Evolutionary conservation across 495 filamentous ascomycete genomes (phyloP), one percentile per base, ranked within the genome.

Genomic region (Parachaetomium inaequale): DNA sequence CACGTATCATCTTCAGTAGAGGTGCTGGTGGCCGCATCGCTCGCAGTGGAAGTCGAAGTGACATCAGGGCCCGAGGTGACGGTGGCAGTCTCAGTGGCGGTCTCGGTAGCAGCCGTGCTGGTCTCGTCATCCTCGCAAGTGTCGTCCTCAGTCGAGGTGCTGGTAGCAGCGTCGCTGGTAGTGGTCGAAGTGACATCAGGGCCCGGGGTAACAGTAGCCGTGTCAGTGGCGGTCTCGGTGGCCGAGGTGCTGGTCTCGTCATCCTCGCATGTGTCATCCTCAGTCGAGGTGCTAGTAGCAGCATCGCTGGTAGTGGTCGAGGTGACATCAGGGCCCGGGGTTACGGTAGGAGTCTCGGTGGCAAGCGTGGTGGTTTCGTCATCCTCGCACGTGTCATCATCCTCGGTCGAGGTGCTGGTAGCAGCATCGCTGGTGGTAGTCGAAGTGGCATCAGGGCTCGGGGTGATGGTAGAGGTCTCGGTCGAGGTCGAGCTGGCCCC

Each of bases 1-100:
- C 61, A 63, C 21, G 43, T 49, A 8, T 66, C 64, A 11, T 63
- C 64, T 3, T 63, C 58, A 12, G 14, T 23, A 0, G 62, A n/a
- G 21, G 36, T 31, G 34, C 29, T 45, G 36, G 40, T 50, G 52
- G 51, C 31, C 23, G 49, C n/a, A n/a, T n/a, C n/a, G 15, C 29
- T 55, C 42, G 28, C 36, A 12, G 43, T 54, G 26, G 36, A 23
- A 1, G 51, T 46, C 26, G 31, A 34, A 31, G 31, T 25, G 14
- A 40, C 15, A n/a, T 51, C 45, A 31, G 36, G 38, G 38, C 29
- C 19, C 29, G 54, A 29, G 40, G 36, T 40, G 12, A 40, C 38
- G 19, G 47, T 40, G 25, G 51, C 38, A 28, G 50, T 52, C 34
- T 26, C 36, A 15, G 47, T 31, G 23, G 14, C 49, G n/a, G 52